A percentile compares a stretch with the other conserved stretches of the same genome.
phyloP scores from a whole-genome alignment of 2,329 filamentous ascomycete species.

The Trichoderma harzianum region DNA sequence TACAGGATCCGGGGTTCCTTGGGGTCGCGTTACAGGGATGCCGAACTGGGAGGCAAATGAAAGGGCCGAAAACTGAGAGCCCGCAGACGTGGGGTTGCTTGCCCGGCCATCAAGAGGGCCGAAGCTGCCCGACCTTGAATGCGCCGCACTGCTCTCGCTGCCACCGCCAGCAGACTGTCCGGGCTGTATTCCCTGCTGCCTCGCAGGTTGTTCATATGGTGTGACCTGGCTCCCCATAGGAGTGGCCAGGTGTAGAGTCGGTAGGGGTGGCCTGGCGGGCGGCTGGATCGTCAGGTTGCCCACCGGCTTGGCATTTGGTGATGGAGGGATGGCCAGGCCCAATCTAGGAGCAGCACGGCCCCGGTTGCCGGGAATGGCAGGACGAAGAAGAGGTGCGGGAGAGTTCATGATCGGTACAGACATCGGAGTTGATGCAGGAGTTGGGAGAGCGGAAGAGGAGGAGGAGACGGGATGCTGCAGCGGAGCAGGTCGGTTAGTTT shows the following conservation, averaged over 20 bases:
- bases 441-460: constrained; percentile 25
- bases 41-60: constrained; percentile 74
- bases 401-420: constrained; percentile 63
- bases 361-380: constrained; percentile 71
- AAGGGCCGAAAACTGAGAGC: constrained; percentile 79
- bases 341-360: constrained; percentile 70
- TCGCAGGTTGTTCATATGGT: constrained; percentile 63
- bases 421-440: constrained; percentile 34
- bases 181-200: constrained; percentile 50
- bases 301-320: constrained; percentile 76
- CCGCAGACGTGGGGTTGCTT: constrained; percentile 80
- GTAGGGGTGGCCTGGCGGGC: constrained; percentile 54
- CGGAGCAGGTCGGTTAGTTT: constrained; percentile 1
- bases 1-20: constrained; percentile 76
- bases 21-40: constrained; percentile 61
- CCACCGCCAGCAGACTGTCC: constrained; percentile 69
- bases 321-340: constrained; percentile 85
- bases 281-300: constrained; percentile 44
- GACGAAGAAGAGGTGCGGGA: constrained; percentile 75
- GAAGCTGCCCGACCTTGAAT: constrained; percentile 82
- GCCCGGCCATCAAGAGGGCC: constrained; percentile 70
- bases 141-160: constrained; percentile 74
- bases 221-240: constrained; percentile 77
- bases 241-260: constrained; percentile 80
- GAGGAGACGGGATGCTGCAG: constrained; percentile 11